Percentiles rank a stretch among this genome's conserved stretches.
Evolutionary conservation across 2,329 filamentous ascomycete species (phyloP).

Genomic region (Pestalotiopsis sp.): DNA sequence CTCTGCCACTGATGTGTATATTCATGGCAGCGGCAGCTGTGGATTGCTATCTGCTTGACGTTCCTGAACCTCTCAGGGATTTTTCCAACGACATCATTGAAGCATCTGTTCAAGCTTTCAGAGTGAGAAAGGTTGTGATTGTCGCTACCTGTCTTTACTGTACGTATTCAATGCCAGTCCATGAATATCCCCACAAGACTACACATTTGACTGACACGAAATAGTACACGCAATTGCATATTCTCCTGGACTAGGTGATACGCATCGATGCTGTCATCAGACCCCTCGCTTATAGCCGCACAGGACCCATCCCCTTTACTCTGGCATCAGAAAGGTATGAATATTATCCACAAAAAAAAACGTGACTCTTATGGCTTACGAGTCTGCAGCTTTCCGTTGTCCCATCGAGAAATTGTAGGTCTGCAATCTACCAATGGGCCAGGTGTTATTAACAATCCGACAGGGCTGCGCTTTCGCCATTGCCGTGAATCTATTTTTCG

Average conservation of each 20-base stretch:
- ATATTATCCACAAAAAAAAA: fast-evolving
- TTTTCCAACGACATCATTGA: not conserved
- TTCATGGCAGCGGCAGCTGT: not conserved
- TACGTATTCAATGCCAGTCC: no score
- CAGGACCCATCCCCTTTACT: not conserved
- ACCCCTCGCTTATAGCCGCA: not conserved
- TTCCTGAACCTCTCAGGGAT: not conserved
- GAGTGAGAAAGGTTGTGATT: not conserved
- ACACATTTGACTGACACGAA: no score
- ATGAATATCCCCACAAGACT: no score
- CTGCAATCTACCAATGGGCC: no score
- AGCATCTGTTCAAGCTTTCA: not conserved
- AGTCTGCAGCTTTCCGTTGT: not conserved
- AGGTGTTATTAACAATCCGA: no score
- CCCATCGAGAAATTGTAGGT: not conserved
- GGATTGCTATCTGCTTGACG: not conserved
- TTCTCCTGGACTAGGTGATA: not conserved
- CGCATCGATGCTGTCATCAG: not conserved
- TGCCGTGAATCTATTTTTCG: not conserved
- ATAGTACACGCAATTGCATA: not conserved
- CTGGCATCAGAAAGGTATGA: constrained; percentile 1
- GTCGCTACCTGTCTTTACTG: not conserved
- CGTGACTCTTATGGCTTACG: not conserved
- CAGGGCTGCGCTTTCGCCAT: not conserved
- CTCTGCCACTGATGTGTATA: not conserved